Evolutionary conservation across 257 asterid genomes (phyloP).

Genomic region (Capsicum rhomboideum): DNA sequence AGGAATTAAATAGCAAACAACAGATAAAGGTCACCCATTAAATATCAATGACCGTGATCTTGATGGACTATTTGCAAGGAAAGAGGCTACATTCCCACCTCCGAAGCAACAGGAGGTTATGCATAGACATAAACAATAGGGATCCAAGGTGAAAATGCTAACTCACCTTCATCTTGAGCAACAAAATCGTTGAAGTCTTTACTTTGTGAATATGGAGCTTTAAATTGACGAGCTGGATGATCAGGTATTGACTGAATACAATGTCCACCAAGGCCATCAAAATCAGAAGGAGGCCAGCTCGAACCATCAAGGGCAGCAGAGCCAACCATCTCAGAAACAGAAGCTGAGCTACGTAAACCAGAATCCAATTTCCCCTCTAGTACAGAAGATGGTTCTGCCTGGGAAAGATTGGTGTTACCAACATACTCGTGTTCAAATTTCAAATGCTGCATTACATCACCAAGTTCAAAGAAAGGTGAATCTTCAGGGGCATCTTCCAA

Average conservation of each 20-base stretch:
- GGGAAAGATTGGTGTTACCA: constrained; percentile 27
- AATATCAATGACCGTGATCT: background rate
- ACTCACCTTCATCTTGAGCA: constrained; percentile 68
- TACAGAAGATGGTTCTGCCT: constrained; percentile 34
- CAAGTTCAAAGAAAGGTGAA: constrained; percentile 65
- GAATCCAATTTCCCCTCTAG: constrained; percentile 42
- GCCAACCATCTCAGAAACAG: constrained; percentile 32
- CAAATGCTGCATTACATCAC: constrained; percentile 90
- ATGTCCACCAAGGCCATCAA: constrained; percentile 38
- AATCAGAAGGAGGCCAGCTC: constrained; percentile 49
- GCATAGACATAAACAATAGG: background rate
- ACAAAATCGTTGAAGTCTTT: constrained; percentile 41
- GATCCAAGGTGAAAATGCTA: constrained; percentile 5
- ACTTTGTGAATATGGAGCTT: constrained; percentile 34
- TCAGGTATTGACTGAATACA: constrained; percentile 39
- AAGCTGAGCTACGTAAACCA: constrained; percentile 24
- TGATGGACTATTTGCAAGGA: background rate
- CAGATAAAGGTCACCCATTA: background rate
- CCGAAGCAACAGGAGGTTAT: background rate
- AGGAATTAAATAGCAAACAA: background rate
- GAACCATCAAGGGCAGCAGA: constrained; percentile 31
- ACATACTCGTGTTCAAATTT: constrained; percentile 36
- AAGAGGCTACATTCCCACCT: background rate
- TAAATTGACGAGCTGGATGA: constrained; percentile 35
- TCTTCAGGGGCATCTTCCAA: constrained; percentile 81